phyloP scores from a whole-genome alignment of 129 eudicot genomes.

The Chrysanthemum seticuspe region DNA sequence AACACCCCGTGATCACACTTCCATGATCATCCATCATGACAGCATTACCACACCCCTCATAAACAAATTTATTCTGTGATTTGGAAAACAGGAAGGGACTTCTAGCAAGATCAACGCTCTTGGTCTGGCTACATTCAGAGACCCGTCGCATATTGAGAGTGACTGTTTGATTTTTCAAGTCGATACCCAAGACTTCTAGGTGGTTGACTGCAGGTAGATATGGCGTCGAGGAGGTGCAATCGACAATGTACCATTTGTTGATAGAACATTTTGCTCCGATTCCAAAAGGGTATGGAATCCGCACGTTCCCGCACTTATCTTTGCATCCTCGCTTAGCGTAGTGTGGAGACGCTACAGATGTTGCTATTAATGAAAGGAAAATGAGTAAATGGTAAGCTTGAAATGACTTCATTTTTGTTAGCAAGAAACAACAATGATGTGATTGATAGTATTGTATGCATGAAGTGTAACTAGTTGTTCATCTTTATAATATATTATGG shows the following conservation, averaged over 20 bases:
- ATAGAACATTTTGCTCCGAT: background rate
- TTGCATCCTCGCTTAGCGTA: background rate
- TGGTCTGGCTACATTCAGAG: background rate
- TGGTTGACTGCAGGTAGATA: background rate
- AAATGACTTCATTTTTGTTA: background rate
- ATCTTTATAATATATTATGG: too few relatives aligned
- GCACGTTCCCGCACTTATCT: background rate
- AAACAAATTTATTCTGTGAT: background rate
- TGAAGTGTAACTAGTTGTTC: too few relatives aligned
- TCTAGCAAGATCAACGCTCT: slow-evolving; percentile 1
- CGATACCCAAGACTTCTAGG: background rate
- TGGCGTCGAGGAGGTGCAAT: background rate
- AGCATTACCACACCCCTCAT: slow-evolving; percentile 18
- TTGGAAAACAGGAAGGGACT: slow-evolving; percentile 19
- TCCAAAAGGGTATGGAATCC: slow-evolving; percentile 4
- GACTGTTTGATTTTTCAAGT: background rate
- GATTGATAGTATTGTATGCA: background rate
- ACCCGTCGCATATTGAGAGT: background rate
- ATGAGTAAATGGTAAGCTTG: background rate
- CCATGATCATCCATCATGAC: background rate
- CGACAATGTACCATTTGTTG: background rate
- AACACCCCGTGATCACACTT: slow-evolving; percentile 6
- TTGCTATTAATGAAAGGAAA: background rate
- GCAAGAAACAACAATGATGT: background rate
- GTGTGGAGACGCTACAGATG: background rate